Evolutionary conservation across 257 asterid genomes (phyloP).

Genomic region (Fraxinus excelsior): DNA sequence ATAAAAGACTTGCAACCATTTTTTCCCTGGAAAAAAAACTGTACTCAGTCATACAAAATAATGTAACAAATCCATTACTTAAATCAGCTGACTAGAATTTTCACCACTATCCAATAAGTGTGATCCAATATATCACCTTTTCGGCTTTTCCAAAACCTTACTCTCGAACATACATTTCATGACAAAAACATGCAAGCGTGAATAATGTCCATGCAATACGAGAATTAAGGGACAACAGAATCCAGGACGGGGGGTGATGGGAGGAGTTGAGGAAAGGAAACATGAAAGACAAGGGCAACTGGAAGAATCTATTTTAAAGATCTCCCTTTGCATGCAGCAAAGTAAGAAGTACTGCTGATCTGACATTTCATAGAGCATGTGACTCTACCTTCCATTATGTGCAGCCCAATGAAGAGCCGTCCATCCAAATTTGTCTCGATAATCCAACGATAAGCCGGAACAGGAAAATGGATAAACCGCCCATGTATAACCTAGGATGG

Average conservation of each 20-base stretch:
- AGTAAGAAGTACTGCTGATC: not conserved
- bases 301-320: not conserved
- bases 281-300: not conserved
- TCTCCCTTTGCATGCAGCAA: not conserved
- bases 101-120: not conserved
- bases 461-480: slow-evolving; percentile 75
- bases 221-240: not conserved
- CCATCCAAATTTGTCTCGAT: slow-evolving; percentile 95
- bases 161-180: not conserved
- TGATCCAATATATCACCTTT: not conserved
- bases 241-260: not conserved
- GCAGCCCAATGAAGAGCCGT: slow-evolving; percentile 99
- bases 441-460: slow-evolving; percentile 86
- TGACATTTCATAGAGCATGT: not conserved
- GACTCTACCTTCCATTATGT: slow-evolving; percentile 77
- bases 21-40: slow-evolving; percentile 61
- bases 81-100: not conserved
- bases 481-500: slow-evolving; percentile 92
- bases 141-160: not conserved
- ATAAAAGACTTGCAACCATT: slow-evolving; percentile 89
- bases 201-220: not conserved
- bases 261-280: slow-evolving; percentile 13
- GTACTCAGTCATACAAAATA: not conserved
- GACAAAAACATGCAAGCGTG: not conserved
- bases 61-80: not conserved